A percentile compares a stretch with the other conserved stretches of the same genome.
These are phyloP conservation scores for Hemisphaericaspora nanyangensis DNA, from an alignment of 805 yeast species.

Conservation along the genomic window DNA sequence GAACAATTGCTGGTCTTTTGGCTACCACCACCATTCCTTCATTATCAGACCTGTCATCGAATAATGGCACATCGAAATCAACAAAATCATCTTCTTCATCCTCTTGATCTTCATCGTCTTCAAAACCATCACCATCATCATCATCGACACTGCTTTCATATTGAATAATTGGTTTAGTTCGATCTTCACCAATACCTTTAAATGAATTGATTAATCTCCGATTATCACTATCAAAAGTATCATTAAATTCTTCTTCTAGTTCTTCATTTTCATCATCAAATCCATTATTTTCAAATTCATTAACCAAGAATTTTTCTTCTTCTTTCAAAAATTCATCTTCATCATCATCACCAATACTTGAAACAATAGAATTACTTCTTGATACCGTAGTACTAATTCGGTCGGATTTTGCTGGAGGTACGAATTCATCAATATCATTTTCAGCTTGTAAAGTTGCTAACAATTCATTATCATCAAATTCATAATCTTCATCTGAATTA, in stretches of 20 bases:
- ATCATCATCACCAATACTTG: constrained; percentile 24
- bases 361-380: constrained; percentile 23
- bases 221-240: constrained; percentile 18
- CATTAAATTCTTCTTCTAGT: constrained; percentile 25
- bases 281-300: constrained; percentile 44
- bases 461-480: constrained; percentile 47
- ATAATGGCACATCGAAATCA: constrained; percentile 29
- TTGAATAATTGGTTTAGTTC: constrained; percentile 33
- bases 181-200: constrained; percentile 19
- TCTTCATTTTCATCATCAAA: constrained; percentile 43
- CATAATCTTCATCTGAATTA: constrained; percentile 64
- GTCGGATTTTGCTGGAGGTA: constrained; percentile 3
- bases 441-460: constrained; percentile 46
- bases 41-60: constrained; percentile 15
- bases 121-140: constrained; percentile 18
- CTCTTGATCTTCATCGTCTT: constrained; percentile 27
- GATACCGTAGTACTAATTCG: constrained; percentile 6
- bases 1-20: constrained; percentile 6
- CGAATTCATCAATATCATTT: constrained; percentile 40
- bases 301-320: constrained; percentile 42
- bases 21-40: constrained; percentile 10
- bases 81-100: constrained; percentile 42
- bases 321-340: constrained; percentile 38
- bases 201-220: constrained; percentile 17
- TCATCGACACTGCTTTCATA: constrained; percentile 38